phyloP scores from a whole-genome alignment of 805 yeast species.

The Ogataea neopini region DNA sequence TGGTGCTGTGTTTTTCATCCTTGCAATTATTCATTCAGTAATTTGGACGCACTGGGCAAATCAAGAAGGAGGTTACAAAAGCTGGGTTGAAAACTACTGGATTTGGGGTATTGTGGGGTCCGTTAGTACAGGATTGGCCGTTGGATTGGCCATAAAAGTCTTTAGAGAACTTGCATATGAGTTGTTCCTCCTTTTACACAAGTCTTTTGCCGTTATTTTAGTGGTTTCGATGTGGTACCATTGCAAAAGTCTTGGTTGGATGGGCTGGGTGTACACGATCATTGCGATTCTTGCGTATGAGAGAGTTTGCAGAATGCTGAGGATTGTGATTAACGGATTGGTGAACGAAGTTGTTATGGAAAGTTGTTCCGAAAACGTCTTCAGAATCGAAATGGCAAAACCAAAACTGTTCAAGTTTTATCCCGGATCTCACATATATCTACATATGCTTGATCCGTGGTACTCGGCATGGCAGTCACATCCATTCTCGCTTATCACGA shows the following conservation, averaged over 20 bases:
- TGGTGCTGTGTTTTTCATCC: slow-evolving; percentile 51
- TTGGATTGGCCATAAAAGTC: slow-evolving; percentile 22
- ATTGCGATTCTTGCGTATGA: slow-evolving; percentile 43
- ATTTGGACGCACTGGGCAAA: slow-evolving; percentile 53
- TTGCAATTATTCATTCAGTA: slow-evolving; percentile 56
- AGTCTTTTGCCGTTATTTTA: slow-evolving; percentile 39
- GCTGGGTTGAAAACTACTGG: slow-evolving; percentile 49
- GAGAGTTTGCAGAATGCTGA: slow-evolving; percentile 37
- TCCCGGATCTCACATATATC: slow-evolving; percentile 57
- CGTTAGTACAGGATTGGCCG: slow-evolving; percentile 15
- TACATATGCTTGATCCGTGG: slow-evolving; percentile 51
- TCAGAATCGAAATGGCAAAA: slow-evolving; percentile 23
- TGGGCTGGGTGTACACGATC: slow-evolving; percentile 43
- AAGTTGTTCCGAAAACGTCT: slow-evolving; percentile 13
- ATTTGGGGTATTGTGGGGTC: slow-evolving; percentile 37
- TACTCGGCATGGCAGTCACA: slow-evolving; percentile 64
- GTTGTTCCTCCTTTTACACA: slow-evolving; percentile 42
- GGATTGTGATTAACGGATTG: slow-evolving; percentile 33
- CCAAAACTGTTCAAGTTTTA: slow-evolving; percentile 25
- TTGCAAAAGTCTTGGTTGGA: slow-evolving; percentile 43
- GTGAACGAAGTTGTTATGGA: slow-evolving; percentile 20
- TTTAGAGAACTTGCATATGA: slow-evolving; percentile 43
- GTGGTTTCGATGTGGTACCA: slow-evolving; percentile 43
- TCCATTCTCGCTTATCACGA: slow-evolving; percentile 60
- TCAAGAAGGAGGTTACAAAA: slow-evolving; percentile 41